phyloP scores from a whole-genome alignment of 2,329 filamentous ascomycete species.

The Stagonosporopsis vannaccii region DNA sequence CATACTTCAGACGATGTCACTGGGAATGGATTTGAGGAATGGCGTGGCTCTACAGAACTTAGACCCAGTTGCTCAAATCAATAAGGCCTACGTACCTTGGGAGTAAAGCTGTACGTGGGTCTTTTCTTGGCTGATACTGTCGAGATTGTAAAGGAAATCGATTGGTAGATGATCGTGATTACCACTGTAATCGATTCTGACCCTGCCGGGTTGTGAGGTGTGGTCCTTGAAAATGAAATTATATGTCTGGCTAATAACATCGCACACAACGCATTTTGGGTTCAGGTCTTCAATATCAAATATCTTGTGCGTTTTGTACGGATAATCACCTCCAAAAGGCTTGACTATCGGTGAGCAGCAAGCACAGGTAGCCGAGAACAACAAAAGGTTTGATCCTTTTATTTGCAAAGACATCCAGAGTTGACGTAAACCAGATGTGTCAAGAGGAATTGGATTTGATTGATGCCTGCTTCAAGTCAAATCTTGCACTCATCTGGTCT shows the following conservation, averaged over 20 bases:
- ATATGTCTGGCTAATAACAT: background rate
- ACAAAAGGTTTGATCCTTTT: background rate
- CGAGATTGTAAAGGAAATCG: too few relatives aligned
- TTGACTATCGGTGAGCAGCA: background rate
- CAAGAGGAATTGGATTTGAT: background rate
- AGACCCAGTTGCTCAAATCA: too few relatives aligned
- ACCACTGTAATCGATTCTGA: background rate
- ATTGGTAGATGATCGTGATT: background rate
- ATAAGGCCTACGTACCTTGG: background rate
- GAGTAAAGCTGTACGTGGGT: background rate
- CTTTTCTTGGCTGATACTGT: background rate
- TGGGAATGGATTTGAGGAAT: background rate
- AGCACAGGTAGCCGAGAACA: background rate
- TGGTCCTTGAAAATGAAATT: background rate
- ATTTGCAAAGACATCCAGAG: background rate
- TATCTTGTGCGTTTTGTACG: too few relatives aligned
- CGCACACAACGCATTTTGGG: background rate
- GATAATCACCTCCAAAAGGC: too few relatives aligned
- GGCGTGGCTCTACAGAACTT: background rate
- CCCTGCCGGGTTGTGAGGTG: background rate
- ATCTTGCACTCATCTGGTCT: background rate
- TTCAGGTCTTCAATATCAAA: background rate
- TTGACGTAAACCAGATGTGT: background rate
- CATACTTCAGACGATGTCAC: background rate
- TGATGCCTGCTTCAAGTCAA: background rate